Base-by-base conservation (phyloP, 305 asterid genomes). In the Fraxinus greggii region DNA sequence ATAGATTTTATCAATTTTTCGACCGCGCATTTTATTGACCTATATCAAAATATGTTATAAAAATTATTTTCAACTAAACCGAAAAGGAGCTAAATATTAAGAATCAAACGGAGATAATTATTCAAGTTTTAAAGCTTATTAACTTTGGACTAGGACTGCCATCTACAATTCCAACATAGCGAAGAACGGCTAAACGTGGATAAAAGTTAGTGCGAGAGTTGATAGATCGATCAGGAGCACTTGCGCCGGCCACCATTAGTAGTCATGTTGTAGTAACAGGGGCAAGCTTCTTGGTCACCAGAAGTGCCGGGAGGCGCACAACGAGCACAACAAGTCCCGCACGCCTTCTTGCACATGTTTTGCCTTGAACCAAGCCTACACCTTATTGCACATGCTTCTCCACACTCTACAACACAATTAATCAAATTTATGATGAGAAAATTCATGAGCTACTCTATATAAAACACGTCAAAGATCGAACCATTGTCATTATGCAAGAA, bases 291-390 rank as follows among this genome's bases (percentile, higher is more conserved):
- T 69, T 84, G 83, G 85, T 85, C 84, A 5, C 93, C 90, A 23
- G 89, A 88, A 19, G 93, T 88, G 31, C 90, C 90, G 1, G 90
- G 90, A 23, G 93, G 91, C 56, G 86, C 91, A 13, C 93, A 90
- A 4, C 90, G 88, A 0, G 75, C 78, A 67, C 93, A 90, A 74
- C 93, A 90, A 23, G 89, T 90, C 40, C 90, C 90, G 56, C 93
- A 90, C 3, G 91, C 93, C 81, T 91, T 81, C n/a, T 77, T 35
- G 85, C 93, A 90, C 26, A 86, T 15, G 4, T 81, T 82, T 35
- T 69, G 91, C 72, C 90, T 81, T 29, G 90, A 88, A 24, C 89
- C 9, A 32, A 85, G 23, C 42, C 38, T 65, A 76, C 91, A 90
- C 86, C 93, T 85, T 3, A 31, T 83, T 0, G 1, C 75, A 42